Conservation (phyloP, 2,329 filamentous ascomycete species). For the Blastomyces emzantsi region DNA sequence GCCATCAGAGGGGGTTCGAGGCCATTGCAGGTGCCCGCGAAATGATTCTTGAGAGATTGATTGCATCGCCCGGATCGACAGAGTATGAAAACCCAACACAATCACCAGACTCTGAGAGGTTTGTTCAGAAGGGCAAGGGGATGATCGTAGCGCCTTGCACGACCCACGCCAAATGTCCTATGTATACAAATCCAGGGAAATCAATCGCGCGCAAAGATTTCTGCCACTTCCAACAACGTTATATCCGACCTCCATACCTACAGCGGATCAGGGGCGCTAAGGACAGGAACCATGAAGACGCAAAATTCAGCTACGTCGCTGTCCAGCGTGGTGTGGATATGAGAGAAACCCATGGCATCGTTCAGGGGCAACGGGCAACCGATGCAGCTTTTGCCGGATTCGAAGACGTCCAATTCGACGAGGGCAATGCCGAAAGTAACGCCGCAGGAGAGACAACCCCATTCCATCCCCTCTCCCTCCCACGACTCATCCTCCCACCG, state of each 20-base stretch:
- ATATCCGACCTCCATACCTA: slow-evolving; percentile 71
- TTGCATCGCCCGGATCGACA: slow-evolving; percentile 50
- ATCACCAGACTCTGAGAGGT: slow-evolving; percentile 21
- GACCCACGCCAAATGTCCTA: slow-evolving; percentile 78
- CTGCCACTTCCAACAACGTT: slow-evolving; percentile 85
- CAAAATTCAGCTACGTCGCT: slow-evolving; percentile 82
- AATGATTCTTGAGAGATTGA: slow-evolving; percentile 65
- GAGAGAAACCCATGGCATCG: slow-evolving; percentile 34
- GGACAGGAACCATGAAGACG: slow-evolving; percentile 76
- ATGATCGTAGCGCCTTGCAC: slow-evolving; percentile 66
- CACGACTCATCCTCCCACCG: slow-evolving; percentile 67
- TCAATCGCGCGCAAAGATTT: slow-evolving; percentile 72
- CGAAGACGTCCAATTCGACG: slow-evolving; percentile 36
- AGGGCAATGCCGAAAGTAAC: slow-evolving; percentile 10
- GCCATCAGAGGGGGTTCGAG: slow-evolving; percentile 84
- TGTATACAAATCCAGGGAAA: slow-evolving; percentile 67
- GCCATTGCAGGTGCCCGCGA: slow-evolving; percentile 77
- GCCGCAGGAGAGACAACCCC: slow-evolving; percentile 17
- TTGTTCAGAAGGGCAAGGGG: slow-evolving; percentile 45
- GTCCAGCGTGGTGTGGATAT: slow-evolving; percentile 66
- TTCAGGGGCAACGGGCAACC: slow-evolving; percentile 50
- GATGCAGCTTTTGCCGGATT: slow-evolving; percentile 64
- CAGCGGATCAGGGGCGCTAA: slow-evolving; percentile 60
- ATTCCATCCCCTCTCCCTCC: slow-evolving; percentile 57
- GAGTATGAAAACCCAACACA: slow-evolving; percentile 33